Evolutionary conservation across 176 grass and related monocot genomes (phyloP).

Genomic region (Luzula sylvatica): DNA sequence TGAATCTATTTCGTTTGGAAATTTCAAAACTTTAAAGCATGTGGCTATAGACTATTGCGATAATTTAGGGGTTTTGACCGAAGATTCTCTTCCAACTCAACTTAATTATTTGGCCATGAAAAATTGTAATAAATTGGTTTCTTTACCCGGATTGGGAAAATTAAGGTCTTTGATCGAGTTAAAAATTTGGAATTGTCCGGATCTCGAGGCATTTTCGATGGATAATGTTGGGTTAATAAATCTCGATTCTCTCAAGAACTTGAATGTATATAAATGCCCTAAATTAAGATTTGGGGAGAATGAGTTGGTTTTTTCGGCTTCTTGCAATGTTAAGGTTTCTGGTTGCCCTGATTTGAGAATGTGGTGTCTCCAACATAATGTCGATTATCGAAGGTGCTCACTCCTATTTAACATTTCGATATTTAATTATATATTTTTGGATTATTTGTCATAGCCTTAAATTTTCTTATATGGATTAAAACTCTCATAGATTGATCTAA

Average conservation of each 20-base stretch:
- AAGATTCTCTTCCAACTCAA: constrained; percentile 12
- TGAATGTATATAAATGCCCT: constrained; percentile 13
- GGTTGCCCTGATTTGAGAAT: constrained; percentile 12
- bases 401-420: background rate
- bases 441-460: no score
- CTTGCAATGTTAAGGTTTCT: constrained; percentile 15
- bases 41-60: constrained; percentile 5
- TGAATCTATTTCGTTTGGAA: constrained; percentile 7
- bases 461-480: no score
- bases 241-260: constrained; percentile 2
- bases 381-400: constrained; percentile 11
- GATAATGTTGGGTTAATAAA: background rate
- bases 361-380: constrained; percentile 18
- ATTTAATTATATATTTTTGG: background rate
- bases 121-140: constrained; percentile 14
- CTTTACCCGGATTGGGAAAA: constrained; percentile 7
- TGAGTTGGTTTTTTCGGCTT: constrained; percentile 3
- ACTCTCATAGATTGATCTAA: background rate
- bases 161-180: constrained; percentile 1
- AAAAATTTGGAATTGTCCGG: constrained; percentile 13
- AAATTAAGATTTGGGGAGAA: constrained; percentile 9
- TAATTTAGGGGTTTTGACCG: constrained; percentile 2
- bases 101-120: constrained; percentile 6
- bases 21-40: constrained; percentile 4
- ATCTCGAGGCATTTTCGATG: background rate